Base-by-base conservation (phyloP, 2,329 filamentous ascomycete species). In the Lecanosticta acicola region DNA sequence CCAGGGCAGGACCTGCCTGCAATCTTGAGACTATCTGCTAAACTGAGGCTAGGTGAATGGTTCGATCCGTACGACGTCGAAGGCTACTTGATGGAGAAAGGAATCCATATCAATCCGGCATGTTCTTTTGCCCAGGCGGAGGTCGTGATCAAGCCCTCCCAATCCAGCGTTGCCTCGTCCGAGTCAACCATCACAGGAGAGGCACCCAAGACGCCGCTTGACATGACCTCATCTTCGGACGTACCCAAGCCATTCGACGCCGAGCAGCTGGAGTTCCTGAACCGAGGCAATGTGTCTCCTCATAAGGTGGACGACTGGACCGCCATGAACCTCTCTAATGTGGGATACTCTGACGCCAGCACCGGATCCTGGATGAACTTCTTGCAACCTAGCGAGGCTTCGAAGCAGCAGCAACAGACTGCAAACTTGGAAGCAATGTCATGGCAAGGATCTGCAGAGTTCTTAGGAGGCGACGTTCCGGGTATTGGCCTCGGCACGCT, bases 31-130 rank as follows among this genome's bases (percentile, higher is more conserved):
- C n/a, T n/a, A n/a, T n/a, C n/a, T n/a, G n/a, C n/a, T n/a, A n/a
- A n/a, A n/a, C n/a, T n/a, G n/a, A n/a, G n/a, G n/a, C n/a, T n/a
- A n/a, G n/a, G 85, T 3, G 79, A 86, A 41, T 93, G 87, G 72
- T 86, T 85, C 55, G 86, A 93, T 59, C 70, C 81, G 0, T 77
- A 86, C 48, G 87, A 93, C 62, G 81, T 89, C 0, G 84, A 93
- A 64, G 73, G 78, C 10, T 93, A 89, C 60, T 68, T 94, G 2
- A 75, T 75, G 33, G 73, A 77, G 40, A 76, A 77, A 21, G 81
- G 81, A 3, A 77, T 88, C 21, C 62, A 71, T 37, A 80, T 89
- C 41, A 77, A 83, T 8, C 74, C 77, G 0, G 69, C 72, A 8
- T 72, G 76, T 8, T 81, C 84, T 14, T 81, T 77, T 44, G 71